phyloP scores from a whole-genome alignment of 2,329 filamentous ascomycete genomes.

The Aspergillus ibericus region DNA sequence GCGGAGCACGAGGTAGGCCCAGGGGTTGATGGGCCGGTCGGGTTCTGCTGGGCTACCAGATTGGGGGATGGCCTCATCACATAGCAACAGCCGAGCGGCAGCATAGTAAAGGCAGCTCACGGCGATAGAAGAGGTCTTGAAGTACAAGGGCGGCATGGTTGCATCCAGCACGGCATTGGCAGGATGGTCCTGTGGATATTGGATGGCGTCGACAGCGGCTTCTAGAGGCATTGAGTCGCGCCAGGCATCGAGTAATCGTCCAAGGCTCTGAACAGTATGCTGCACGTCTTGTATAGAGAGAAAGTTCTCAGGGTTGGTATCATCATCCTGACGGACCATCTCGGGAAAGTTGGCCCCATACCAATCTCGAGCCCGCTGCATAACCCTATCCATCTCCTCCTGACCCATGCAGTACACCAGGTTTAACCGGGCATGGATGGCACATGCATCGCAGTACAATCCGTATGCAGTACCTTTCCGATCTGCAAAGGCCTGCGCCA shows the following conservation, averaged over 20 bases:
- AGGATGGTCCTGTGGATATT: too few species aligned
- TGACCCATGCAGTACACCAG: neutral
- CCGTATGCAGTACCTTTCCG: neutral
- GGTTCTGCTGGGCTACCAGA: neutral
- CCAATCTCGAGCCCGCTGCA: neutral
- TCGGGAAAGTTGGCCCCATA: neutral
- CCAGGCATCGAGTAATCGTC: neutral
- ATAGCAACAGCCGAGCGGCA: neutral
- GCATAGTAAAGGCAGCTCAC: neutral
- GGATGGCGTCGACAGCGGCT: too few species aligned
- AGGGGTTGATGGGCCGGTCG: neutral
- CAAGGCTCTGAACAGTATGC: neutral
- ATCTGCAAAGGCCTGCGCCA: neutral
- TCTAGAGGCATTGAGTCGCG: neutral
- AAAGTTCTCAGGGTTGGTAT: neutral
- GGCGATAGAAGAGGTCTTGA: neutral
- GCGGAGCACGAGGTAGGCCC: neutral
- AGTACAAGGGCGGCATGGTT: neutral
- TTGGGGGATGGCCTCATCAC: neutral
- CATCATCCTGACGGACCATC: neutral
- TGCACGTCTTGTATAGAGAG: neutral
- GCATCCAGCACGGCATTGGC: too few species aligned
- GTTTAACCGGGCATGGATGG: neutral
- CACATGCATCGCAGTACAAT: neutral
- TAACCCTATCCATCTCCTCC: neutral